A percentile compares a stretch with the other conserved stretches of the same genome.
These are phyloP conservation scores for Moelleriella libera DNA, from an alignment of 2,329 filamentous ascomycete species.

Conservation along the genomic window DNA sequence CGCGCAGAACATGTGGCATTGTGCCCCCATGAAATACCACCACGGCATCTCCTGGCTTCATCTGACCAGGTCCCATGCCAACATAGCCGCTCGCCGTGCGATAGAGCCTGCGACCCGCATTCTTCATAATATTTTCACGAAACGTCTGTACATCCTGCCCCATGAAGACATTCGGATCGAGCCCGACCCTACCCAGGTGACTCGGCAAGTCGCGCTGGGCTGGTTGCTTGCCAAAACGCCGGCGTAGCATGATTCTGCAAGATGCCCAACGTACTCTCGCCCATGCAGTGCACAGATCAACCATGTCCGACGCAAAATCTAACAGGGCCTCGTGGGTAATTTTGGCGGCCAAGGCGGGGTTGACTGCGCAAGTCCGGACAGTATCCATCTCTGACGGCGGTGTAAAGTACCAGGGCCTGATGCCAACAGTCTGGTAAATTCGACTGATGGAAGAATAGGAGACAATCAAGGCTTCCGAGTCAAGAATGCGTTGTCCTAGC, in stretches of 20 bases:
- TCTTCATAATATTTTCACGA: conserved; percentile 7
- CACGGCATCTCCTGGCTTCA: conserved; percentile 11
- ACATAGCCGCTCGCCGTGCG: conserved; percentile 14
- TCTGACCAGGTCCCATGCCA: conserved; percentile 13
- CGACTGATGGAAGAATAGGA: conserved; percentile 7
- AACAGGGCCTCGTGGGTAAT: conserved; percentile 3
- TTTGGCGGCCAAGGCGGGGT: conserved; percentile 5
- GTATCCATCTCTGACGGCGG: conserved; percentile 7
- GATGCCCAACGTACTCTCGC: conserved; percentile 1
- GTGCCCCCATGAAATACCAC: conserved; percentile 14
- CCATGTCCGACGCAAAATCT: conserved; percentile 6
- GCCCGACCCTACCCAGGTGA: background rate
- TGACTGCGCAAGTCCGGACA: conserved; percentile 6
- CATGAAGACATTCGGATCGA: background rate
- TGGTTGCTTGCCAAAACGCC: conserved; percentile 4
- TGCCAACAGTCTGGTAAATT: conserved; percentile 9
- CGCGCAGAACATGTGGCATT: conserved; percentile 13
- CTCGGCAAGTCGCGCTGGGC: conserved; percentile 6
- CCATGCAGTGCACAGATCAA: conserved; percentile 5
- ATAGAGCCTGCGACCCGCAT: conserved; percentile 11
- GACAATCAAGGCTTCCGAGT: conserved; percentile 1
- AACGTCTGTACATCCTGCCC: conserved; percentile 5
- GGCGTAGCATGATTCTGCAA: conserved; percentile 2
- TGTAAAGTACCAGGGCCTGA: conserved; percentile 12
- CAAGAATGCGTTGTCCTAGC: conserved; percentile 6